These are phyloP conservation scores for Beauveria rudraprayagi DNA, from an alignment of 2,329 filamentous ascomycete species.

Conservation along the genomic window DNA sequence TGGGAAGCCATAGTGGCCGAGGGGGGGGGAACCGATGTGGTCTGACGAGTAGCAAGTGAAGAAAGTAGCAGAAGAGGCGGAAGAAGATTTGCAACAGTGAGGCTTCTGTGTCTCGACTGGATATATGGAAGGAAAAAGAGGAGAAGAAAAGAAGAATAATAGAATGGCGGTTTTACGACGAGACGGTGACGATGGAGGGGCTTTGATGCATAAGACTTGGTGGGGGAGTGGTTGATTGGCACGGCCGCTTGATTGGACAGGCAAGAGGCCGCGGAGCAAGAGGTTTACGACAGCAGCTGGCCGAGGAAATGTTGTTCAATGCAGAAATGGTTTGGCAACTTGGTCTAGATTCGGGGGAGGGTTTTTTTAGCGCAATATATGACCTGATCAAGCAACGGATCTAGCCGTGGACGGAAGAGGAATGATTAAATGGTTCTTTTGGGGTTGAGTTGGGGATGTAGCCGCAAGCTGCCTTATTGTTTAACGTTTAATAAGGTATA, in stretches of 20 bases:
- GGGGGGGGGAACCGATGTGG: conserved; percentile 18
- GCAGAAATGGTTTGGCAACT: background rate
- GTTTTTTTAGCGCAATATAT: background rate
- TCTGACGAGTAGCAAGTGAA: conserved; percentile 10
- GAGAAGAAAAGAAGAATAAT: conserved; percentile 4
- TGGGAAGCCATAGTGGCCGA: conserved; percentile 53
- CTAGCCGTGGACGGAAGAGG: background rate
- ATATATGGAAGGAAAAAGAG: background rate
- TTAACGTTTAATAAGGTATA: background rate
- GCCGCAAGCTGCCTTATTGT: background rate
- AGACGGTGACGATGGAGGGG: conserved; percentile 29
- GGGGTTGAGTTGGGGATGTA: background rate
- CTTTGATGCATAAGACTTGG: conserved; percentile 12
- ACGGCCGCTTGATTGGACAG: conserved; percentile 9
- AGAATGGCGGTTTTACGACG: conserved; percentile 14
- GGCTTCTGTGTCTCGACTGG: background rate
- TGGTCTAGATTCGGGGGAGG: background rate
- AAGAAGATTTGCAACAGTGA: background rate
- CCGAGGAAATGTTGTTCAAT: background rate
- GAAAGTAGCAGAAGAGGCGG: background rate
- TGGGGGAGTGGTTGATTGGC: conserved; percentile 2
- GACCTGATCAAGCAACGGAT: background rate
- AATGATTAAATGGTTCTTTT: background rate
- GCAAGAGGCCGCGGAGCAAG: background rate
- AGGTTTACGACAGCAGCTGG: background rate